phyloP scores from a whole-genome alignment of 2,329 filamentous ascomycete species.

The Plectosphaerella sp. region DNA sequence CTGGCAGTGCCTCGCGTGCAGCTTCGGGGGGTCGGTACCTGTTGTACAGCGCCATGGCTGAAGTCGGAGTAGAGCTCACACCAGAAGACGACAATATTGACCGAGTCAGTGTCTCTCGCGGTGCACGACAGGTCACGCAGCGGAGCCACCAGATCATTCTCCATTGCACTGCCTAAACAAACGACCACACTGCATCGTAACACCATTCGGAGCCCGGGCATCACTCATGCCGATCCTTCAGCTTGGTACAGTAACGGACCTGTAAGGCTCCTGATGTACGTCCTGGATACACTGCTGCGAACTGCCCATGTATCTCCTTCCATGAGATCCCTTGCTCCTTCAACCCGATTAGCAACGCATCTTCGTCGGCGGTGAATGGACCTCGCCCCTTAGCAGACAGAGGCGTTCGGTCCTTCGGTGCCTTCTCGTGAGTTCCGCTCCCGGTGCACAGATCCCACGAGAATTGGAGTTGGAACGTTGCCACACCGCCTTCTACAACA shows the following conservation, averaged over 20 bases:
- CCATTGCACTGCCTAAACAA: no score
- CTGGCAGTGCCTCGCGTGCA: neutral
- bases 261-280: constrained; percentile 1
- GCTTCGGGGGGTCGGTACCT: neutral
- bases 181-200: no score
- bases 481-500: neutral
- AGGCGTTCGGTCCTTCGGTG: neutral
- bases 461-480: constrained; percentile 4
- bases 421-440: neutral
- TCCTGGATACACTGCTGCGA: constrained; percentile 1
- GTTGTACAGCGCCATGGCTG: neutral
- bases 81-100: no score
- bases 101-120: no score
- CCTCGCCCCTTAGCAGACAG: neutral
- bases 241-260: constrained; percentile 4
- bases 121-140: no score
- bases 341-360: neutral
- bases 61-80: no score
- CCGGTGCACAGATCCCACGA: constrained; percentile 1
- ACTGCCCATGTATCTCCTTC: constrained; percentile 3
- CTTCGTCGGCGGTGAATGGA: constrained; percentile 2
- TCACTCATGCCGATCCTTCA: neutral
- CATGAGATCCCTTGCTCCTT: constrained; percentile 4
- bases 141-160: no score
- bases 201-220: neutral